phyloP scores from a whole-genome alignment of 2,329 filamentous ascomycete genomes.

The Orbilia brochopaga region DNA sequence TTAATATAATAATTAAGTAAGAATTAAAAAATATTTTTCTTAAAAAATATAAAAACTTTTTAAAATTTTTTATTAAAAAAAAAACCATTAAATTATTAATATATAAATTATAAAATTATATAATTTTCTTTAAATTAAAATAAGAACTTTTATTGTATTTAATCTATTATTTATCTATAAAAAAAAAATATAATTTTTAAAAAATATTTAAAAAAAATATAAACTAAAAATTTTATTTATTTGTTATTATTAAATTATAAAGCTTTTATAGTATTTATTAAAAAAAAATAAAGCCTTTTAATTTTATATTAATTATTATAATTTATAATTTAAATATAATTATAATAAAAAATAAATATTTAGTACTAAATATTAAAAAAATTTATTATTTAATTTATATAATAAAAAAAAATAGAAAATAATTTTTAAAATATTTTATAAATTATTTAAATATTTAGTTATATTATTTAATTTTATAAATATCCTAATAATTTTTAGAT shows the following conservation, averaged over 20 bases:
- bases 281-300: conserved; percentile 9
- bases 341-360: conserved; percentile 4
- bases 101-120: conserved; percentile 14
- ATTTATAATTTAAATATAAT: conserved; percentile 2
- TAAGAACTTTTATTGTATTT: neutral
- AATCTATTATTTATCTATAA: neutral
- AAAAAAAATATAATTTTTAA: conserved; percentile 4
- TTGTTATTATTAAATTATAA: conserved; percentile 6
- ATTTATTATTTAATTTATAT: neutral
- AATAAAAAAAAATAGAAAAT: conserved; percentile 6
- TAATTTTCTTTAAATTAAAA: conserved; percentile 7
- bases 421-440: conserved; percentile 1
- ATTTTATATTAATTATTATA: conserved; percentile 5
- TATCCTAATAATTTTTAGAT: neutral
- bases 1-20: conserved; percentile 12
- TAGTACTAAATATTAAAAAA: neutral
- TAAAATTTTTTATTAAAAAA: conserved; percentile 12
- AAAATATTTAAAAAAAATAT: conserved; percentile 3
- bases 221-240: conserved; percentile 1
- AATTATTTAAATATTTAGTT: conserved; percentile 3
- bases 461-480: neutral
- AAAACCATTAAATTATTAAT: conserved; percentile 8
- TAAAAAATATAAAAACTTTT: conserved; percentile 15
- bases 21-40: conserved; percentile 1
- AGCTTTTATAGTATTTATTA: neutral